Evolutionary conservation across 768 basidiomycete species (phyloP).

Genomic region (Dacryopinax spathularia): DNA sequence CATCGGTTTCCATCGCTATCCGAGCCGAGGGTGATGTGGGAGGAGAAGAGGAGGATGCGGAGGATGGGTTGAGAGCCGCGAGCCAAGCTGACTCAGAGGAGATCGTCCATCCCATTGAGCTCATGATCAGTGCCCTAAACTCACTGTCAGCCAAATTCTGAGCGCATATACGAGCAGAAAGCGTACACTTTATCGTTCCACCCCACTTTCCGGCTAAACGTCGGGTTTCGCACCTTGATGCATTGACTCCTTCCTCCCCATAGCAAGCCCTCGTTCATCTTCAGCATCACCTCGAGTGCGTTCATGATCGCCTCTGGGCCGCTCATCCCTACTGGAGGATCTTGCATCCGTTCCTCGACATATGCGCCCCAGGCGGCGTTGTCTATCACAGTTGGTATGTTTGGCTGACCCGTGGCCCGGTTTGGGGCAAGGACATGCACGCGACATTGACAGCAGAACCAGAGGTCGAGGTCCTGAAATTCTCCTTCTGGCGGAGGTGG

Average conservation of each 20-base stretch:
- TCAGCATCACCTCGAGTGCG: not conserved
- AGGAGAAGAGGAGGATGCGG: not conserved
- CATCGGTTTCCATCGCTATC: too few species aligned
- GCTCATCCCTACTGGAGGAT: not conserved
- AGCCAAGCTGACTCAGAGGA: not conserved
- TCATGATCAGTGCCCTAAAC: not conserved
- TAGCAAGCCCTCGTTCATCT: conserved; percentile 1
- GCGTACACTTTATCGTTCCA: not conserved
- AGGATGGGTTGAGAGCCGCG: not conserved
- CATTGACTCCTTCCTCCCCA: not conserved
- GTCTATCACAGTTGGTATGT: not conserved
- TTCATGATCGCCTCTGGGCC: not conserved
- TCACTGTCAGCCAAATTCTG: too few species aligned
- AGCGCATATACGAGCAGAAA: too few species aligned
- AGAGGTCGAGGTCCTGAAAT: not conserved
- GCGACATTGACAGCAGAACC: not conserved
- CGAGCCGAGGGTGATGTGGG: not conserved
- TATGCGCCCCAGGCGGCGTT: not conserved
- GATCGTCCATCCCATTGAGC: not conserved
- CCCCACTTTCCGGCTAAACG: not conserved
- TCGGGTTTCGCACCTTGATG: not conserved
- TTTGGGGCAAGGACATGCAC: not conserved
- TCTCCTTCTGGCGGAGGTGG: not conserved
- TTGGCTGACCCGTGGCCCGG: not conserved
- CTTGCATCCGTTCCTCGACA: not conserved